Evolutionary conservation across 2,329 filamentous ascomycete species (phyloP).

Genomic region (Fusarium goolgardi): DNA sequence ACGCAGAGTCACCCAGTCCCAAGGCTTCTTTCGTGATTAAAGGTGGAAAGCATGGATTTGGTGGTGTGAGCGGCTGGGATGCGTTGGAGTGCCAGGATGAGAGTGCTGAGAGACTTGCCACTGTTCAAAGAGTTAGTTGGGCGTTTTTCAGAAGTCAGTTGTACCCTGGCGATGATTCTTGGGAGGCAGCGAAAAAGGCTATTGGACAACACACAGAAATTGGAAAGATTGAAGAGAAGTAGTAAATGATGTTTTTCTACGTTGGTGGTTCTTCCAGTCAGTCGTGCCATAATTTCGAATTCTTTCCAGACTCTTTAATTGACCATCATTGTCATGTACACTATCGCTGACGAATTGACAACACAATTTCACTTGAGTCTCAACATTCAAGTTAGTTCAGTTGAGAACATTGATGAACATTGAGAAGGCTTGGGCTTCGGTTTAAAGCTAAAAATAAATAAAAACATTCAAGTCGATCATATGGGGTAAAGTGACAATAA

Average conservation of each 20-base stretch:
- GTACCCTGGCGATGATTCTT: constrained; percentile 34
- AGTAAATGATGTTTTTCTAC: background rate
- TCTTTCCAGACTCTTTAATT: too few species aligned
- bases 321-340: too few species aligned
- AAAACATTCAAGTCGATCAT: too few species aligned
- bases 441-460: too few species aligned
- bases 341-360: too few species aligned
- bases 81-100: constrained; percentile 45
- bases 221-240: constrained; percentile 40
- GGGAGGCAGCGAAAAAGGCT: constrained; percentile 35
- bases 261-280: background rate
- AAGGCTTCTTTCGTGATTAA: constrained; percentile 40
- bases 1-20: constrained; percentile 26
- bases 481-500: too few species aligned
- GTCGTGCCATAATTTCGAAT: too few species aligned
- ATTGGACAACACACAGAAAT: constrained; percentile 27
- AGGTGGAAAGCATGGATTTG: constrained; percentile 44
- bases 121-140: constrained; percentile 43
- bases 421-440: too few species aligned
- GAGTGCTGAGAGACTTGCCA: constrained; percentile 38
- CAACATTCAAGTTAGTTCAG: too few species aligned
- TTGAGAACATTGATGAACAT: too few species aligned
- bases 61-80: constrained; percentile 46
- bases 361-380: too few species aligned
- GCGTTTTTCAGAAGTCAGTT: constrained; percentile 43